Evolutionary conservation across 495 filamentous ascomycete genomes (phyloP).

Genomic region (Lophiostoma macrostomum): DNA sequence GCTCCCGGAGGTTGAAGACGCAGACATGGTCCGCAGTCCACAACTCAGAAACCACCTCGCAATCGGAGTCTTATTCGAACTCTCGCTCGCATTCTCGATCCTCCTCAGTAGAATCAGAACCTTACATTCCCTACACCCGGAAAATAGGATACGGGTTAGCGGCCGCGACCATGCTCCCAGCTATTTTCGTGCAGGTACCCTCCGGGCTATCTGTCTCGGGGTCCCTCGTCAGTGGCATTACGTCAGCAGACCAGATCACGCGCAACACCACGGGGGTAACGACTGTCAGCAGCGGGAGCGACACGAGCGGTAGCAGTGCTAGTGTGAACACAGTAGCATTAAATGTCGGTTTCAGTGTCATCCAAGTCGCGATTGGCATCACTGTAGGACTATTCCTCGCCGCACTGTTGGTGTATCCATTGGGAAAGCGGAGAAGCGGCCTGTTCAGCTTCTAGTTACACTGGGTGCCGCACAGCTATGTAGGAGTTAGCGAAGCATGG

Average conservation of each 20-base stretch:
- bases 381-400: slow-evolving; percentile 88
- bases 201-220: slow-evolving; percentile 83
- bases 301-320: slow-evolving; percentile 41
- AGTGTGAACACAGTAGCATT: slow-evolving; percentile 67
- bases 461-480: no score
- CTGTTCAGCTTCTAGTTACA: slow-evolving; percentile 85
- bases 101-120: no score
- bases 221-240: slow-evolving; percentile 77
- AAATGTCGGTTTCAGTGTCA: slow-evolving; percentile 80
- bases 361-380: slow-evolving; percentile 90
- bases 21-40: no score
- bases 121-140: slow-evolving; percentile 24
- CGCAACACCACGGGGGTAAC: slow-evolving; percentile 45
- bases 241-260: slow-evolving; percentile 76
- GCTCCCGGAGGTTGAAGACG: not conserved
- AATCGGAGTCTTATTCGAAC: no score
- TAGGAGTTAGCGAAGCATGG: no score
- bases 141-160: slow-evolving; percentile 71
- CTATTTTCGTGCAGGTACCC: slow-evolving; percentile 93
- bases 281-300: slow-evolving; percentile 32
- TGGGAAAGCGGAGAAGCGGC: slow-evolving; percentile 86
- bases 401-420: slow-evolving; percentile 81
- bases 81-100: no score
- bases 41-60: no score
- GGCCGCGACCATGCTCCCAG: slow-evolving; percentile 83